Conservation (phyloP, 768 basidiomycete genomes). For the Mycena vitilis region DNA sequence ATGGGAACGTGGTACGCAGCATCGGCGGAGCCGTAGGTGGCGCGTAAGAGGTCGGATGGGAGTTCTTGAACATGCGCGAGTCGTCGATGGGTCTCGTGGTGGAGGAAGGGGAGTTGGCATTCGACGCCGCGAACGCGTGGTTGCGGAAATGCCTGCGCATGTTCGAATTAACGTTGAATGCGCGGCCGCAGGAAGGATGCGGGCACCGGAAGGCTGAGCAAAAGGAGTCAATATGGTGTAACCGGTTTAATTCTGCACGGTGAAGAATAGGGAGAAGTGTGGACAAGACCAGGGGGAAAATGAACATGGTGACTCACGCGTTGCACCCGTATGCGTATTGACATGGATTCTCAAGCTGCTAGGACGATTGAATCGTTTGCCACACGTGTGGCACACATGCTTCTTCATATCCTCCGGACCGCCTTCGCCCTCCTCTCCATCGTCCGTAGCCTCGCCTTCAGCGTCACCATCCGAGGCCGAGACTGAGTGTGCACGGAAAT, state of each 20-base stretch:
- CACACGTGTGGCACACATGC: conserved; percentile 65
- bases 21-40: no score
- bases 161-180: conserved; percentile 88
- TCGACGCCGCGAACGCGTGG: conserved; percentile 46
- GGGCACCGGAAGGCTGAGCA: conserved; percentile 74
- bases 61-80: no score
- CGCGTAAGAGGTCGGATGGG: no score
- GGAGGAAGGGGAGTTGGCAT: not conserved
- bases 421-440: conserved; percentile 39
- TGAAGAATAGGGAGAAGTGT: no score
- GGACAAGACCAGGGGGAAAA: no score
- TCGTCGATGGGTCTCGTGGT: no score
- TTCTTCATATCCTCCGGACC: conserved; percentile 51
- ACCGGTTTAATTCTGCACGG: no score
- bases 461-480: conserved; percentile 13
- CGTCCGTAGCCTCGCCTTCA: conserved; percentile 23
- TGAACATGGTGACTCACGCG: conserved; percentile 56
- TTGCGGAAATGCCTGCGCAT: conserved; percentile 86
- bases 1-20: no score
- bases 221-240: no score
- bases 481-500: not conserved
- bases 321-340: conserved; percentile 78
- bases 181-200: conserved; percentile 77
- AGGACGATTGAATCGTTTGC: conserved; percentile 76
- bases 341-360: conserved; percentile 74